Evolutionary conservation across 192 early-diverging fungal genomes (phyloP), one percentile per base, ranked within the genome.

Genomic region (Entophlyctis helioformis): DNA sequence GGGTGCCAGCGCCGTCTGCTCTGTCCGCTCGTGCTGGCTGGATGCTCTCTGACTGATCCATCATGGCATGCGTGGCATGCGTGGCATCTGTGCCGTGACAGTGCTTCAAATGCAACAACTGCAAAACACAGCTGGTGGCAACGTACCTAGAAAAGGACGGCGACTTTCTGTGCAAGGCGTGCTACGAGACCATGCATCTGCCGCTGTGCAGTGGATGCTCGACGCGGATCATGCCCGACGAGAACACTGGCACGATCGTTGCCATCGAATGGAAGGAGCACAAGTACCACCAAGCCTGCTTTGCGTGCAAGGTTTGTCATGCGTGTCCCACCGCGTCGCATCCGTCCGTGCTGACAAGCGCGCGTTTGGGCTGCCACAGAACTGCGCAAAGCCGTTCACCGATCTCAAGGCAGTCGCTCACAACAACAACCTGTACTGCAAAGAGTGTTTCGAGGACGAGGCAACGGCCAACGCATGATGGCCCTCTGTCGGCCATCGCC

Each of bases 201-300:
- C 53, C 53, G 8, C 19, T 38, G 11, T 54, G 53, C 34, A 36
- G 28, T 15, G 26, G 16, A 13, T 54, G 53, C 16, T 4, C 4
- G 20, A 44, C 3, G 21, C 15, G 16, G 2, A 47, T 53, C 18
- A 16, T 36, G n/a, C 45, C 51, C 32, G 51, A 44, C 19, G n/a
- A 16, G 16, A 42, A 42, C 9, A 47, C 42, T 2, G 46, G 27
- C 36, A 53, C 36, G 34, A 22, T 53, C 13, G 46, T 26, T 11
- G 33, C 51, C 13, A 46, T 38, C 12, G 35, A 35, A 21, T 38
- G 36, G 36, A 54, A 46, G 31, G 53, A 54, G 8, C 48, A 46
- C 24, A 47, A 54, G 43, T 54, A 37, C 23, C 53, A 54, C 29
- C 19, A n/a, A 6, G 46, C 11, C 2, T 54, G 53, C 34, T 54